Evolutionary conservation across 495 filamentous ascomycete species (phyloP).

Genomic region (Hypoxylon intermedium): DNA sequence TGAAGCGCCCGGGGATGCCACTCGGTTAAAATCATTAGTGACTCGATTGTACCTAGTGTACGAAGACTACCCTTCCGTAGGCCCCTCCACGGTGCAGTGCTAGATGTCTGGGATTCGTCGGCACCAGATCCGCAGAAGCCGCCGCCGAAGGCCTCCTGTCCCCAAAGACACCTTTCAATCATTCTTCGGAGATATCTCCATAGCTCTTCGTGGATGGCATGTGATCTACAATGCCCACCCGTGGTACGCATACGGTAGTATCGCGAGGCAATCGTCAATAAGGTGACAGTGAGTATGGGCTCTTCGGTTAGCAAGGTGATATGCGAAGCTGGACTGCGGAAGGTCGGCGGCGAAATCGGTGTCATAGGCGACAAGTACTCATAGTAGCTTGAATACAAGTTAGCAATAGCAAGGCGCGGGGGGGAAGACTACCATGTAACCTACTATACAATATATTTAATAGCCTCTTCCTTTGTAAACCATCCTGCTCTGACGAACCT

Average conservation of each 20-base stretch:
- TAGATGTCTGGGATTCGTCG: conserved; percentile 67
- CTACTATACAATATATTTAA: conserved; percentile 92
- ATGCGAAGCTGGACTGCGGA: conserved; percentile 75
- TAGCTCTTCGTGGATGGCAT: conserved; percentile 93
- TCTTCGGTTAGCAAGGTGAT: conserved; percentile 82
- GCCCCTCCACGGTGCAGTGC: conserved; percentile 64
- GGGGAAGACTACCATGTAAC: conserved; percentile 28
- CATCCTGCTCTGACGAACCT: conserved; percentile 94
- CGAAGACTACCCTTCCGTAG: conserved; percentile 78
- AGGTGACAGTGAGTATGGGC: conserved; percentile 86
- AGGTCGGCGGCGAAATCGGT: conserved; percentile 86
- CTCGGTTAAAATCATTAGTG: conserved; percentile 89
- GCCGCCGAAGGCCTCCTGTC: conserved; percentile 90
- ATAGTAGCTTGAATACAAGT: conserved; percentile 71
- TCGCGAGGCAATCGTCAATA: conserved; percentile 88
- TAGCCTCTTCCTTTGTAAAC: conserved; percentile 92
- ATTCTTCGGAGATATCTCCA: conserved; percentile 93
- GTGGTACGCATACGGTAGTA: conserved; percentile 81
- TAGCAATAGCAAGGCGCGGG: conserved; percentile 23
- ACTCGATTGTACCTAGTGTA: conserved; percentile 92
- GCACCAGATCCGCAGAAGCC: conserved; percentile 82
- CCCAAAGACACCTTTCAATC: conserved; percentile 94
- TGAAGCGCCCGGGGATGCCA: conserved; percentile 96
- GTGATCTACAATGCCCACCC: conserved; percentile 81
- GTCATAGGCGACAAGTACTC: conserved; percentile 87